A percentile compares a stretch with the other conserved stretches of the same genome.
Conservation (phyloP, 176 grass and related monocot species). For the Cymbopogon citratus region DNA sequence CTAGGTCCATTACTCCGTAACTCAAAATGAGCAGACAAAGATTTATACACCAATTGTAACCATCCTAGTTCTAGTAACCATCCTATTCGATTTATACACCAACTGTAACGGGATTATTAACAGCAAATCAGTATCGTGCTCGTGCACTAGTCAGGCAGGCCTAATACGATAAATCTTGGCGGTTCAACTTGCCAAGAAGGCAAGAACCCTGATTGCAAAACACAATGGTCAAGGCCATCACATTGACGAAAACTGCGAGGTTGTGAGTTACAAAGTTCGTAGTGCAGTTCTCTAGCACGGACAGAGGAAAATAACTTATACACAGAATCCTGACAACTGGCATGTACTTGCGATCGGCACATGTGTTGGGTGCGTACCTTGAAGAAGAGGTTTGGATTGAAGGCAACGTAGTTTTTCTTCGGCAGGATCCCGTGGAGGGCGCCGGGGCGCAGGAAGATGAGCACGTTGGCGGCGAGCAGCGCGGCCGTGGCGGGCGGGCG, state of each 20-base stretch:
- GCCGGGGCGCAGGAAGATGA: slow-evolving; percentile 73
- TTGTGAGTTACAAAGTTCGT: neutral
- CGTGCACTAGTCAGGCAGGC: neutral
- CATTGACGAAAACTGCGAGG: neutral
- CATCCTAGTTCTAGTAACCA: neutral
- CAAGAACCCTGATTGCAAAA: neutral
- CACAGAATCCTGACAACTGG: neutral
- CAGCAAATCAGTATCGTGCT: neutral
- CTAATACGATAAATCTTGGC: neutral
- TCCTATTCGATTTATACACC: neutral
- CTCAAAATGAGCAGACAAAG: too few species aligned
- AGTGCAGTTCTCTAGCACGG: neutral
- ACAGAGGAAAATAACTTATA: neutral
- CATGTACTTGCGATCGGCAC: neutral
- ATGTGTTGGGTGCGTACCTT: slow-evolving; percentile 31
- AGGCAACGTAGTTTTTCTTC: slow-evolving; percentile 25
- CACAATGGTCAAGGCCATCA: neutral
- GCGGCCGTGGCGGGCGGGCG: slow-evolving; percentile 69
- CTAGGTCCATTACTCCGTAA: too few species aligned
- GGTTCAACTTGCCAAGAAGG: neutral
- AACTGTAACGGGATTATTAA: neutral
- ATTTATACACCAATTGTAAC: too few species aligned
- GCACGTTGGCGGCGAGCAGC: slow-evolving; percentile 67
- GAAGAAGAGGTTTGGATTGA: slow-evolving; percentile 69
- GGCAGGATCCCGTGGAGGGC: slow-evolving; percentile 63